Percentiles rank a stretch among this genome's conserved stretches.
phyloP scores from a whole-genome alignment of 2,329 filamentous ascomycete genomes.

The Alternaria rosae region DNA sequence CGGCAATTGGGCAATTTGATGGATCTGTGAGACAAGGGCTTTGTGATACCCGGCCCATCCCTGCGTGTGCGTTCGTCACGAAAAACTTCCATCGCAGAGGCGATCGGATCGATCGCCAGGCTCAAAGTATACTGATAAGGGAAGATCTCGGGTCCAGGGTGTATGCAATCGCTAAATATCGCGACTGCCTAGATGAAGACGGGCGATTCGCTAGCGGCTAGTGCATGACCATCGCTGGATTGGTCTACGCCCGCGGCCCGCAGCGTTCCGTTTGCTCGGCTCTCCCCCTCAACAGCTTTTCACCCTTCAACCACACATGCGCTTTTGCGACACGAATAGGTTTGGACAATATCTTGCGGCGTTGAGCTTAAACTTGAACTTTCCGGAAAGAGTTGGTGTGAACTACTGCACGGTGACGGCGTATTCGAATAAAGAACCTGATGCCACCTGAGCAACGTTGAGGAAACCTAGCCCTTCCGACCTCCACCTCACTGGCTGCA shows the following conservation, averaged over 20 bases:
- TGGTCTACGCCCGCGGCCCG: slow-evolving; percentile 2
- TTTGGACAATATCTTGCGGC: not conserved
- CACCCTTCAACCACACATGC: not conserved
- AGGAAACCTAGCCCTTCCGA: not conserved
- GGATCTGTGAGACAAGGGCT: slow-evolving; percentile 3
- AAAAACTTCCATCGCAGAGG: not conserved
- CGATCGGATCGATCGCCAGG: not conserved
- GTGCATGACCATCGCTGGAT: not conserved
- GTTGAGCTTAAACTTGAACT: not conserved
- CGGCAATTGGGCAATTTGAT: slow-evolving; percentile 7
- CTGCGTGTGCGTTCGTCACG: slow-evolving; percentile 1
- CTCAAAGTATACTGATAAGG: not conserved
- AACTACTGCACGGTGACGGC: not conserved
- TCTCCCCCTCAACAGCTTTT: slow-evolving; percentile 1
- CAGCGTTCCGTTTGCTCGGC: slow-evolving; percentile 5
- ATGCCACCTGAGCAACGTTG: not conserved
- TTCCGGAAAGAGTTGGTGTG: not conserved
- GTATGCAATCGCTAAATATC: not conserved
- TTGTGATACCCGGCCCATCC: slow-evolving; percentile 2
- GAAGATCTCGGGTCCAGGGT: not conserved
- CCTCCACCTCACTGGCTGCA: not conserved
- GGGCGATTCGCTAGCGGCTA: not conserved
- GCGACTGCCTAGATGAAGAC: not conserved
- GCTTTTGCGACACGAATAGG: not conserved
- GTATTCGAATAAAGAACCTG: not conserved